Evolutionary conservation across 169 alveolate species (phyloP).

Genomic region (Perkinsus olseni): DNA sequence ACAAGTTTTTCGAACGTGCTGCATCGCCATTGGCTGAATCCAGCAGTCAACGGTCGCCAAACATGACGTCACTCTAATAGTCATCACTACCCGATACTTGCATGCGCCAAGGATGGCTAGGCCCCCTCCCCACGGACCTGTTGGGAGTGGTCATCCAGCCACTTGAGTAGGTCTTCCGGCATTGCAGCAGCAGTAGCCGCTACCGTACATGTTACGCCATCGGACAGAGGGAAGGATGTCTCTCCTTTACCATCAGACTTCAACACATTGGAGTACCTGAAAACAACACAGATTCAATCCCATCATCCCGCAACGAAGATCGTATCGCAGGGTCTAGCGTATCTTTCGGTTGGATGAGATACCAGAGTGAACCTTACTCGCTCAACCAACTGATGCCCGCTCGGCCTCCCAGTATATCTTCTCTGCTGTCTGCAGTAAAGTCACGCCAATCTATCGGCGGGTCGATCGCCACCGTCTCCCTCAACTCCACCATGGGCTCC

Average conservation of each 20-base stretch:
- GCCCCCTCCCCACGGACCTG: neutral
- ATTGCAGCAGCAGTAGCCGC: neutral
- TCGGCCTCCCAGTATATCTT: neutral
- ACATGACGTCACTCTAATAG: no score
- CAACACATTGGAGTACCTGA: neutral
- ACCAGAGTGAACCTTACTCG: neutral
- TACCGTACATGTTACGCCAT: neutral
- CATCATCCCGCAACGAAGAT: no score
- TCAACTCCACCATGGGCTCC: neutral
- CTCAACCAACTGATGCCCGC: neutral
- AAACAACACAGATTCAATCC: neutral
- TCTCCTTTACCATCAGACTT: neutral
- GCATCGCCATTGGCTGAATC: no score
- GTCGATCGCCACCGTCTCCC: neutral
- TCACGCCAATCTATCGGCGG: neutral
- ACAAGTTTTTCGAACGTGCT: no score
- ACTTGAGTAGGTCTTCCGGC: neutral
- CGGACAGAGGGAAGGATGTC: neutral
- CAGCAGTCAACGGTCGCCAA: no score
- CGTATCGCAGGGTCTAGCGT: no score
- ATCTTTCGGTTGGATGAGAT: no score
- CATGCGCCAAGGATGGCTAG: no score
- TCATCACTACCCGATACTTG: no score
- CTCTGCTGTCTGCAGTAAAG: neutral
- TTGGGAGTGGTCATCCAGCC: neutral